Conservation (phyloP, 257 asterid genomes). For the Echites panduratus region DNA sequence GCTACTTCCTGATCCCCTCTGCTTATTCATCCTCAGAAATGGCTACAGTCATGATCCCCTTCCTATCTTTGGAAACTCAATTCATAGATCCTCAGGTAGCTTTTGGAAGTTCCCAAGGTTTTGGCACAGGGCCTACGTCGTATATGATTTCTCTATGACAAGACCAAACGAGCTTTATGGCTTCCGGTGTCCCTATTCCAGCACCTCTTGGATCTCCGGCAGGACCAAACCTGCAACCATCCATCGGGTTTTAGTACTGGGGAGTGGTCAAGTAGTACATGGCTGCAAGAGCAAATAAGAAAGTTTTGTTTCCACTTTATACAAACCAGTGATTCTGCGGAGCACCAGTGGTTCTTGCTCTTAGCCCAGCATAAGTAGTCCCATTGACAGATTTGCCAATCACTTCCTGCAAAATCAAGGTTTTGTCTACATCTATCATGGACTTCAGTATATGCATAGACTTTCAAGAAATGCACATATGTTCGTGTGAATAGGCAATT, state of each 20-base stretch:
- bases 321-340: constrained; percentile 92
- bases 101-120: constrained; percentile 48
- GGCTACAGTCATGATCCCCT: too few relatives aligned
- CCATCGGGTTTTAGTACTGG: background rate
- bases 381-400: constrained; percentile 93
- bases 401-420: constrained; percentile 49
- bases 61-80: background rate
- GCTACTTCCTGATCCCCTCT: too few relatives aligned
- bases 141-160: constrained; percentile 82
- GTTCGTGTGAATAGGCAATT: background rate
- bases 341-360: constrained; percentile 95
- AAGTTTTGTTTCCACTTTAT: background rate
- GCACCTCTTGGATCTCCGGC: constrained; percentile 95
- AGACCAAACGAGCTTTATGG: constrained; percentile 90
- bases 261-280: background rate
- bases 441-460: background rate
- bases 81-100: constrained; percentile 27
- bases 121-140: constrained; percentile 70
- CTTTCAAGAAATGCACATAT: background rate
- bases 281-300: background rate
- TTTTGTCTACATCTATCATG: background rate
- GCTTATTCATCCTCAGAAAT: too few relatives aligned
- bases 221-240: constrained; percentile 76
- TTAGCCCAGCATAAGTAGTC: constrained; percentile 82
- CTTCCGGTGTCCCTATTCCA: constrained; percentile 91